A percentile compares a stretch with the other conserved stretches of the same genome.
Conservation (phyloP, 768 basidiomycete species). For the Boletus rubropictus region DNA sequence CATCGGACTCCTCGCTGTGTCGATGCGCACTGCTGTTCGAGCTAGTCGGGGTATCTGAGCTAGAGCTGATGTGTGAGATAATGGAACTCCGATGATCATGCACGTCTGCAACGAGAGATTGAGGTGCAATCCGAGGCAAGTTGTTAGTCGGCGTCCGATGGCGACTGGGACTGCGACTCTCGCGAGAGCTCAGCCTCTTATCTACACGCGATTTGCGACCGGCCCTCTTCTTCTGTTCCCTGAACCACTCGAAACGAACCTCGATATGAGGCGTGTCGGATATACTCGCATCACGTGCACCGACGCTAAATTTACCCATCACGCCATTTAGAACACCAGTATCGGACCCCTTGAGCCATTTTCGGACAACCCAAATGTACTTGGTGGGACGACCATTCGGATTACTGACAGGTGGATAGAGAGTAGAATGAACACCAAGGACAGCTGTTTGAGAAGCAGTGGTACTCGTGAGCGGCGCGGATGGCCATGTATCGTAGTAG, state of each 20-base stretch:
- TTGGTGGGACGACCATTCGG: slow-evolving; percentile 37
- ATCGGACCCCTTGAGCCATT: slow-evolving; percentile 63
- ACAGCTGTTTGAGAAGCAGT: slow-evolving; percentile 37
- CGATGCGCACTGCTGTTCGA: slow-evolving; percentile 13
- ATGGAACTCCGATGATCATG: slow-evolving; percentile 35
- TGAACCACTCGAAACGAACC: slow-evolving; percentile 76
- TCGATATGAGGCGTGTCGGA: slow-evolving; percentile 43
- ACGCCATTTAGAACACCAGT: slow-evolving; percentile 42
- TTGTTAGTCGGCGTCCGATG: slow-evolving; percentile 6
- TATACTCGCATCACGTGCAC: slow-evolving; percentile 20
- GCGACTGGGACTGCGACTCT: slow-evolving; percentile 12
- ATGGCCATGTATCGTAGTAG: slow-evolving; percentile 11
- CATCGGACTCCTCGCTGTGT: slow-evolving; percentile 47
- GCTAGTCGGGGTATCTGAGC: slow-evolving; percentile 30
- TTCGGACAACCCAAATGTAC: slow-evolving; percentile 74
- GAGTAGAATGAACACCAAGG: slow-evolving; percentile 66
- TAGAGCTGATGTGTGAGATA: slow-evolving; percentile 36
- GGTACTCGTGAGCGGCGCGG: slow-evolving; percentile 9
- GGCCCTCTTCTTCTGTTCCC: slow-evolving; percentile 29
- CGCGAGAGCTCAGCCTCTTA: slow-evolving; percentile 10
- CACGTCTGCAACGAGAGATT: slow-evolving; percentile 7
- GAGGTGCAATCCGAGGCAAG: slow-evolving; percentile 6
- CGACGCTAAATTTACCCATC: slow-evolving; percentile 34
- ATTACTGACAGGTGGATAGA: slow-evolving; percentile 43
- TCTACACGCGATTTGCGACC: slow-evolving; percentile 19